These are phyloP conservation scores for Cladosporium sp. DNA, from an alignment of 2,329 filamentous ascomycete genomes.

Conservation along the genomic window DNA sequence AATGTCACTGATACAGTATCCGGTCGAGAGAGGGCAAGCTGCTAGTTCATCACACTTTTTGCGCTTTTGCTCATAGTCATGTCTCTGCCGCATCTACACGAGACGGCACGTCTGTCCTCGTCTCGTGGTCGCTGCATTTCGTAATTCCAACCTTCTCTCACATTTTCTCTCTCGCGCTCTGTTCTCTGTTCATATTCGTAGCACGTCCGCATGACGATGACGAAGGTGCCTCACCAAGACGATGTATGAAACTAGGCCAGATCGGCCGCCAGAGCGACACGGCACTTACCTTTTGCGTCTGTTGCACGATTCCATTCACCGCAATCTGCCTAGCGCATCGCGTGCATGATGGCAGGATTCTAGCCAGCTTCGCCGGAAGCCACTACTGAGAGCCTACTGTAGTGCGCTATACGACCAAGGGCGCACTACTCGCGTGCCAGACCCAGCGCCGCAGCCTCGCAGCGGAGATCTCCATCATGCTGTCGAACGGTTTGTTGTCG, in stretches of 20 bases:
- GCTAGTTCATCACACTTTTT: background rate
- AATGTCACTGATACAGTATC: background rate
- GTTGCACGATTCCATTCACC: slow-evolving; percentile 11
- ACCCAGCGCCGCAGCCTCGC: background rate
- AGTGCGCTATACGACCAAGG: background rate
- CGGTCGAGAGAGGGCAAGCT: background rate
- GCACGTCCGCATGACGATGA: background rate
- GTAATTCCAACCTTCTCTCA: background rate
- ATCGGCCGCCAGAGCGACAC: slow-evolving; percentile 14
- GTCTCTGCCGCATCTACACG: background rate
- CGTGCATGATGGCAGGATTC: slow-evolving; percentile 12
- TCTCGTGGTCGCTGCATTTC: background rate
- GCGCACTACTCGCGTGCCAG: background rate
- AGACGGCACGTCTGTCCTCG: background rate
- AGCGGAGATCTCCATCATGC: slow-evolving; percentile 4
- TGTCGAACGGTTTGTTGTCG: background rate
- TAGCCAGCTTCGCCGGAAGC: background rate
- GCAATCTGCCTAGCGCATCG: slow-evolving; percentile 11
- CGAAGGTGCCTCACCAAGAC: background rate
- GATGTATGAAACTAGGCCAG: slow-evolving; percentile 6
- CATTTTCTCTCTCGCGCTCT: background rate
- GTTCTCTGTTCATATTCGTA: background rate
- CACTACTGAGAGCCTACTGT: background rate
- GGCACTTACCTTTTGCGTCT: background rate
- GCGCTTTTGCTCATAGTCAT: background rate